Percentiles rank a stretch among this genome's conserved stretches.
phyloP scores from a whole-genome alignment of 2,329 filamentous ascomycete species.

The Raffaelea arxii region DNA sequence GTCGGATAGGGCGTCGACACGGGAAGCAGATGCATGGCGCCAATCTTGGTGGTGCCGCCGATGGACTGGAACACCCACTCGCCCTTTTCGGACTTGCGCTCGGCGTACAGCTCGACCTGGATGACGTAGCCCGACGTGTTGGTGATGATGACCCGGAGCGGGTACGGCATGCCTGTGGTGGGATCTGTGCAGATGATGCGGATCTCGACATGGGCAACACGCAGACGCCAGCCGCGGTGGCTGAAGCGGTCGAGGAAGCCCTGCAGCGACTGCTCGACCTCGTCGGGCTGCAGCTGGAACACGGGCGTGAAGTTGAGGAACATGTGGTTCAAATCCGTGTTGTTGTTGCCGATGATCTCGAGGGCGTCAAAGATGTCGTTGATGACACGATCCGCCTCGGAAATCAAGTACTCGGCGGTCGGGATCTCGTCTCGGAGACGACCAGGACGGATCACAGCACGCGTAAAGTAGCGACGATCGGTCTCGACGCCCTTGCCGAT shows the following conservation, averaged over 20 bases:
- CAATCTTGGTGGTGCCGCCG: constrained; percentile 88
- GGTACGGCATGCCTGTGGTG: constrained; percentile 72
- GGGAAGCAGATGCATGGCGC: constrained; percentile 85
- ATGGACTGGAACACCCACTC: constrained; percentile 99
- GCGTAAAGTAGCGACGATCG: constrained; percentile 97
- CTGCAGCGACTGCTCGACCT: constrained; percentile 86
- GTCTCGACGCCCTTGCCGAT: constrained; percentile 89
- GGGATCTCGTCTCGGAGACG: constrained; percentile 95
- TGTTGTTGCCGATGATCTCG: constrained; percentile 98
- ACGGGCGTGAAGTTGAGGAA: constrained; percentile 99
- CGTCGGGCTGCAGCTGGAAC: constrained; percentile 80
- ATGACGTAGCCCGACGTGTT: constrained; percentile 98
- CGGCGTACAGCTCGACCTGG: constrained; percentile 93
- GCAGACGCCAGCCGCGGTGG: constrained; percentile 87
- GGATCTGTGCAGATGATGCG: constrained; percentile 96
- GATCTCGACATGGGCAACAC: constrained; percentile 94
- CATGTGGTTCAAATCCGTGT: constrained; percentile 98
- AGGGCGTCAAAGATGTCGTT: constrained; percentile 96
- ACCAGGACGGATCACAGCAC: constrained; percentile 87
- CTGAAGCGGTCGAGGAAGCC: constrained; percentile 97
- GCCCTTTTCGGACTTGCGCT: constrained; percentile 95
- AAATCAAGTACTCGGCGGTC: constrained; percentile 96
- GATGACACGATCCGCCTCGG: constrained; percentile 91
- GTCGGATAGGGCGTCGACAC: constrained; percentile 91
- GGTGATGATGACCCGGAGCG: constrained; percentile 89